Evolutionary conservation across 192 early-diverging fungal genomes (phyloP), one percentile per base, ranked within the genome.

Genomic region (Coemansia sp.): DNA sequence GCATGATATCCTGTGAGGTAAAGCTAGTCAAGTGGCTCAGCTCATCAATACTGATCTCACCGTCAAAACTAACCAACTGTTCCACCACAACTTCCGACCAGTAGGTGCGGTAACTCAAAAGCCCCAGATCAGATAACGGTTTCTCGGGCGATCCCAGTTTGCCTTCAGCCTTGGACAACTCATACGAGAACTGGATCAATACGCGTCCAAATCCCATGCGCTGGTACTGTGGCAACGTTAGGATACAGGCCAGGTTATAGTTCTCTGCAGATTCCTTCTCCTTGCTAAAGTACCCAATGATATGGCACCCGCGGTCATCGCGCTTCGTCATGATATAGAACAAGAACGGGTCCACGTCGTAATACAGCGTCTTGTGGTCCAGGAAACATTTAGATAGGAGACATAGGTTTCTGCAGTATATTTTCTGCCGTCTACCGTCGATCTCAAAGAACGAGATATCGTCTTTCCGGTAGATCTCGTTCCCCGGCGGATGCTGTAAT

Each of bases 341-440:
- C 63, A 98, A 58, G 72, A 99, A 99, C 6, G 96, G 96, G 54
- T 99, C 97, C 11, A 98, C 96, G 64, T 99, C 96, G 69, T 96
- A 99, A 70, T 94, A 97, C 15, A 99, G 82, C 14, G 96, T 97
- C 68, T 99, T 99, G 86, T 99, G 97, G 80, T 99, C 97, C 64
- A 99, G 76, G 70, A 99, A 98, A 50, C 94, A 82, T 60, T 99
- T 99, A 22, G 96, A 97, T 29, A 99, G 70, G 40, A 99, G 74
- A 70, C 94, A 98, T 19, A 99, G 81, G 68, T 99, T 99, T 28
- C 96, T 84, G 79, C 96, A 98, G 69, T 94, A 99, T 15, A 79
- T 81, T 52, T 92, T 90, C 66, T 98, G 94, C 62, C 93, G 92
- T 50, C 92, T 71, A 0, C 97, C 97, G 75, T 99, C 97, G 61